Conservation (phyloP, 176 grass and related monocot genomes). For the Coix lacrymajobi region DNA sequence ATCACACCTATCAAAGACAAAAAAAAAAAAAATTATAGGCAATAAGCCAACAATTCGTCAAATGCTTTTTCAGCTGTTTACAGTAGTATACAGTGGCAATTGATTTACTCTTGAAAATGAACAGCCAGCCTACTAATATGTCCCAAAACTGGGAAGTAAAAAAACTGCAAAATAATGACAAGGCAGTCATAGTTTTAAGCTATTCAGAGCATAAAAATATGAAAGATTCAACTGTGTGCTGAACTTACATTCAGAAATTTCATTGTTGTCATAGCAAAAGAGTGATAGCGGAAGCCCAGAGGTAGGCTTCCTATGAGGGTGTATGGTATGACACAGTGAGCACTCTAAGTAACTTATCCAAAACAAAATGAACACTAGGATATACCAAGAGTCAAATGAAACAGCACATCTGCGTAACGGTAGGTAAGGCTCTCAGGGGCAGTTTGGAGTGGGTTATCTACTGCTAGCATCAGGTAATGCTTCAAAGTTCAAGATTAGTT, state of each 20-base stretch:
- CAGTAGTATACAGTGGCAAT: background rate
- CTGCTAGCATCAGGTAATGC: background rate
- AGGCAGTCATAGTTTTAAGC: background rate
- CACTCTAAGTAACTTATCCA: background rate
- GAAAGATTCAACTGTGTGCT: background rate
- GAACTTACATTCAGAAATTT: conserved; percentile 1
- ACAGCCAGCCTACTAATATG: background rate
- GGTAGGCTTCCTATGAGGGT: background rate
- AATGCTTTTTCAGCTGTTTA: background rate
- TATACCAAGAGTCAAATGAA: background rate
- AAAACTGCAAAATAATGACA: background rate
- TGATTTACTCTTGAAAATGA: background rate
- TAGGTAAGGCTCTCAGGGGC: background rate
- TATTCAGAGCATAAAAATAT: background rate
- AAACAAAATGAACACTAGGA: background rate
- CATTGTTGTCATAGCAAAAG: background rate
- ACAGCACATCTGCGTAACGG: background rate
- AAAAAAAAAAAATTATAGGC: conserved; percentile 15
- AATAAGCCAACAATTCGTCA: background rate
- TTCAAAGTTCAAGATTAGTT: background rate
- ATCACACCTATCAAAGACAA: background rate
- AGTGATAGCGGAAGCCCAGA: background rate
- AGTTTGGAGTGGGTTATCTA: conserved; percentile 1
- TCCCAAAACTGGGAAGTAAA: background rate
- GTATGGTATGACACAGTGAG: background rate